Evolutionary conservation across 306 rosid species (phyloP), one percentile per base, ranked within the genome.

Genomic region (Cotoneaster glaucophyllus): DNA sequence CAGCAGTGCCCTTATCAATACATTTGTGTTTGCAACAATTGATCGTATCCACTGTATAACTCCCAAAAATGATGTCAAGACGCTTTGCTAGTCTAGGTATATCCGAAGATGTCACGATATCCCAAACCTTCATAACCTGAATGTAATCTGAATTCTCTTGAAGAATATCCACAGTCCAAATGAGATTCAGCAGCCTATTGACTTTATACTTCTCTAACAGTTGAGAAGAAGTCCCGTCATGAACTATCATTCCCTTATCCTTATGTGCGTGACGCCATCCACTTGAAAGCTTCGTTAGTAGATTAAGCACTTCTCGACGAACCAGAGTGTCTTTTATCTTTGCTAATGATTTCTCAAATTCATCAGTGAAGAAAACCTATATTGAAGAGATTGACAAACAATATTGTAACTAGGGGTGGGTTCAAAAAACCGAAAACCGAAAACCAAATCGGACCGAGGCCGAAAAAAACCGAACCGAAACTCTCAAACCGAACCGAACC

Each of bases 101-200:
- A 61, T 85, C 81, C 4, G 79, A 81, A 54, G 74, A 65, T 41
- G 78, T 73, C 76, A 79, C 59, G 43, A 89, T 73, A 82, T 83
- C 89, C 87, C 82, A 89, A 83, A 83, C 75, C 80, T 63, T 85
- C 77, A 89, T 61, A 70, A 83, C 67, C 75, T 87, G 83, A 56
- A 78, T 53, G 74, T 69, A 70, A 67, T 79, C 13, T 41, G 83
- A 83, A 32, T 73, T 71, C 77, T 83, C 91, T 72, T 59, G 13
- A 44, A 79, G 19, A 78, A 82, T 44, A 69, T 89, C 91, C 8
- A 83, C 67, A 26, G 86, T 80, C 90, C 91, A 89, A n/a, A 80
- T 82, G 53, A 89, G 84, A 75, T 41, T 77, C 64, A 81, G 81
- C 28, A 43, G 67, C 59, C 73, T 74, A 17, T 77, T 77, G 74